A percentile compares a stretch with the other conserved stretches of the same genome.
These are phyloP conservation scores for Fomes fomentarius DNA, from an alignment of 1,284 basidiomycete species.

Conservation along the genomic window DNA sequence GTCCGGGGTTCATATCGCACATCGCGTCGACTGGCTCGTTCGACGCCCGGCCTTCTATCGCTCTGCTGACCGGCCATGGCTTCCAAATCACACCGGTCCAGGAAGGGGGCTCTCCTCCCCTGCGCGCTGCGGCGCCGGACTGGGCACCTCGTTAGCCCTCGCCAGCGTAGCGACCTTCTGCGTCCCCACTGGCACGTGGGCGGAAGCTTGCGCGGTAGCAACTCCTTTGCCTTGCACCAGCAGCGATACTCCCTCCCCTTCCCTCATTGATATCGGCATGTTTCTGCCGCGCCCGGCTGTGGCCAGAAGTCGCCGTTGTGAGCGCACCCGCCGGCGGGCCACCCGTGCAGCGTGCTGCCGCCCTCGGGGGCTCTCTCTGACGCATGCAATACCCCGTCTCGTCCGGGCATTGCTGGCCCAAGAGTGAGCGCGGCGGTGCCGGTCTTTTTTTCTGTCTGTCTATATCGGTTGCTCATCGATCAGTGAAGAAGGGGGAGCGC, in stretches of 20 bases:
- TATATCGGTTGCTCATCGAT: conserved; percentile 20
- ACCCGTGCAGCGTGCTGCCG: too few relatives aligned
- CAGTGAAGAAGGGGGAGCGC: neutral
- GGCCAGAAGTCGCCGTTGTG: too few relatives aligned
- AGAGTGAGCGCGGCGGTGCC: conserved; percentile 3
- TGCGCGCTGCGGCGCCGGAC: conserved; percentile 4
- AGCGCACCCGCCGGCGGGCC: too few relatives aligned
- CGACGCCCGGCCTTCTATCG: conserved; percentile 2
- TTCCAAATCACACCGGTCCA: too few relatives aligned
- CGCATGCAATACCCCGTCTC: neutral
- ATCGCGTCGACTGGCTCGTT: conserved; percentile 3
- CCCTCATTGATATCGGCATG: neutral
- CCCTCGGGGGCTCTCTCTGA: neutral
- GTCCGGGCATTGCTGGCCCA: conserved; percentile 11
- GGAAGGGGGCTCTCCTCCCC: neutral
- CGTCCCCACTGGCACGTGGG: too few relatives aligned
- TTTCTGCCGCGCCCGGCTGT: neutral
- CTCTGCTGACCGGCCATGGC: neutral
- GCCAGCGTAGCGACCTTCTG: too few relatives aligned
- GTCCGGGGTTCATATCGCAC: neutral
- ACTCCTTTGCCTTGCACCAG: conserved; percentile 8
- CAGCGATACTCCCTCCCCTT: conserved; percentile 11
- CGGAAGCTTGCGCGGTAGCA: too few relatives aligned
- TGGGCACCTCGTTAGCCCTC: too few relatives aligned
- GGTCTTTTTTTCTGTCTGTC: too few relatives aligned